phyloP scores from a whole-genome alignment of 805 yeast species.

The Isabelozyma gotoi region DNA sequence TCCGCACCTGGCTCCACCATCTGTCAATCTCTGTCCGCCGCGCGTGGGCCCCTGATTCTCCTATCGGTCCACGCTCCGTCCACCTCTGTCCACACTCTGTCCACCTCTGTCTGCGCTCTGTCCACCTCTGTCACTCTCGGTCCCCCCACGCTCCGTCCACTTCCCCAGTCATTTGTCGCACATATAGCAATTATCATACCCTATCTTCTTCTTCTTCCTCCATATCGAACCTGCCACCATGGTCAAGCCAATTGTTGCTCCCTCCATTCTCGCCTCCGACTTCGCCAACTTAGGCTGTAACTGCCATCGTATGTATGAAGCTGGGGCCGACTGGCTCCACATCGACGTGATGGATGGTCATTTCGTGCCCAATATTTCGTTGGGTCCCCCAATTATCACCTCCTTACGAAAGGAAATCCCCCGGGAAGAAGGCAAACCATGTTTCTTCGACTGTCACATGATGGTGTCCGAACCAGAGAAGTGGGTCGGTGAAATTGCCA shows the following conservation, averaged over 20 bases:
- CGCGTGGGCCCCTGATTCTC: too few species aligned
- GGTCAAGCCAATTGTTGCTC: conserved; percentile 88
- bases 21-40: too few species aligned
- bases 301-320: conserved; percentile 74
- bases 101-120: too few species aligned
- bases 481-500: conserved; percentile 91
- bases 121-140: too few species aligned
- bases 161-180: too few species aligned
- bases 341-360: conserved; percentile 99
- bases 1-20: too few species aligned
- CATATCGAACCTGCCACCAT: conserved; percentile 27
- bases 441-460: conserved; percentile 94
- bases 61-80: too few species aligned
- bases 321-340: conserved; percentile 95
- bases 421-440: conserved; percentile 48
- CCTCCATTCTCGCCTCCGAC: conserved; percentile 90
- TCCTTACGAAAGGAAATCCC: conserved; percentile 79
- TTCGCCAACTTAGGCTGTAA: conserved; percentile 88
- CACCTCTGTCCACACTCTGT: too few species aligned
- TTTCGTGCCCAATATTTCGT: conserved; percentile 93
- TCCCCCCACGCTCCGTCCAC: too few species aligned
- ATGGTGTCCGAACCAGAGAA: conserved; percentile 92
- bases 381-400: conserved; percentile 88
- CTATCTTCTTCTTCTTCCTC: background rate
- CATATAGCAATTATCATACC: too few species aligned